Percentiles rank a stretch among this genome's conserved stretches.
phyloP scores from a whole-genome alignment of 495 filamentous ascomycete species.

The Penicillium nucicola region DNA sequence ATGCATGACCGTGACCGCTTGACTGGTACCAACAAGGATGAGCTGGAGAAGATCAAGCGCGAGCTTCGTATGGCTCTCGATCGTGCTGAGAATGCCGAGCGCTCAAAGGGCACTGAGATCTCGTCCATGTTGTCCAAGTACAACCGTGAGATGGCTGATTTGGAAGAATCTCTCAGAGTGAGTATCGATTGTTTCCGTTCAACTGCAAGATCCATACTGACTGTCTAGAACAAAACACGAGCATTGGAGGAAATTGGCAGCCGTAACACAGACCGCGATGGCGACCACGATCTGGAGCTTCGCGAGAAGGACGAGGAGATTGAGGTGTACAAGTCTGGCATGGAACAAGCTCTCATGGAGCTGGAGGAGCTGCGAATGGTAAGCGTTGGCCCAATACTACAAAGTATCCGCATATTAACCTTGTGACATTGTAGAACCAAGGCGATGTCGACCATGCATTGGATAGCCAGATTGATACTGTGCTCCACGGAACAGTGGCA shows the following conservation, averaged over 20 bases:
- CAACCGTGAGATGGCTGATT: conserved; percentile 92
- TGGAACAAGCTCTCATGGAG: conserved; percentile 92
- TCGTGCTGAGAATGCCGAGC: conserved; percentile 88
- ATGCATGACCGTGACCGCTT: conserved; percentile 86
- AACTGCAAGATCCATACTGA: conserved; percentile 15
- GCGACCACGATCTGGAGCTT: conserved; percentile 78
- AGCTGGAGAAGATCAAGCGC: conserved; percentile 93
- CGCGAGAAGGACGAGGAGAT: conserved; percentile 96
- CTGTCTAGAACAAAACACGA: conserved; percentile 67
- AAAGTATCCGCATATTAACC: not conserved
- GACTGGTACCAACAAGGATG: conserved; percentile 83
- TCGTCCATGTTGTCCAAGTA: conserved; percentile 92
- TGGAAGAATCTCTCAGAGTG: conserved; percentile 84
- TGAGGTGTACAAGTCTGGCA: conserved; percentile 92
- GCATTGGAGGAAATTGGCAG: conserved; percentile 79
- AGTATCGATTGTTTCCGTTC: conserved; percentile 8
- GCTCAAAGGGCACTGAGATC: conserved; percentile 88
- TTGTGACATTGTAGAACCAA: conserved; percentile 42
- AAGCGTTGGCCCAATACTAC: conserved; percentile 1
- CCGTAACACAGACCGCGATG: conserved; percentile 74
- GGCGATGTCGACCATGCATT: conserved; percentile 77
- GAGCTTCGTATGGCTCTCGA: conserved; percentile 91
- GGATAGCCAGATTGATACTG: conserved; percentile 85
- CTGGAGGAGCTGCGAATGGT: conserved; percentile 76
- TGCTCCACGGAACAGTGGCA: conserved; percentile 77